phyloP scores from a whole-genome alignment of 2,329 filamentous ascomycete genomes.

The Tolypocladium ophioglossoides region DNA sequence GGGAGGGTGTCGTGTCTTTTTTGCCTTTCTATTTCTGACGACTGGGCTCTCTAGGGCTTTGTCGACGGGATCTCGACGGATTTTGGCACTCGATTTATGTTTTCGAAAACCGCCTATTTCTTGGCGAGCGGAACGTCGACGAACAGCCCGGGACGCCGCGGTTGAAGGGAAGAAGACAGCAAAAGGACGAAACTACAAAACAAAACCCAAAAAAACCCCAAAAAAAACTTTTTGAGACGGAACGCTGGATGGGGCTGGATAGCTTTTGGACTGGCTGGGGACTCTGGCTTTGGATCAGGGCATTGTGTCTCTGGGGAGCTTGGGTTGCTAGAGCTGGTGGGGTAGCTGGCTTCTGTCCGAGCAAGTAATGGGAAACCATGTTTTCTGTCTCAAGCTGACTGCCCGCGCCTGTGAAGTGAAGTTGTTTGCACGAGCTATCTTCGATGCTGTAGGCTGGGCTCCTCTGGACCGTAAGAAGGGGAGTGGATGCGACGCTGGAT shows the following conservation, averaged over 20 bases:
- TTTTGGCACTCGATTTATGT: neutral
- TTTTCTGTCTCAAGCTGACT: slow-evolving; percentile 3
- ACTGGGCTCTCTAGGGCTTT: neutral
- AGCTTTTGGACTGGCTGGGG: slow-evolving; percentile 6
- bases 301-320: neutral
- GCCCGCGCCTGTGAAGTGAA: neutral
- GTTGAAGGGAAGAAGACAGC: slow-evolving; percentile 4
- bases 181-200: slow-evolving; percentile 16
- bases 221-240: slow-evolving; percentile 14
- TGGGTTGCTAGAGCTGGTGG: slow-evolving; percentile 1
- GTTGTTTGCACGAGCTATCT: neutral
- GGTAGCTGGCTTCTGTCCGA: slow-evolving; percentile 2
- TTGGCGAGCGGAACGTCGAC: neutral
- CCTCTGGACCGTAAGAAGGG: neutral
- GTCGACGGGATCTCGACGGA: neutral
- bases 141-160: neutral
- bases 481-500: neutral
- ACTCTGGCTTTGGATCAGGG: neutral
- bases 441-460: neutral
- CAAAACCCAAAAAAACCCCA: slow-evolving; percentile 16
- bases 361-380: slow-evolving; percentile 3
- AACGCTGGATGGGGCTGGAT: slow-evolving; percentile 5
- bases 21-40: neutral
- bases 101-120: neutral
- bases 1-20: neutral